A percentile compares a stretch with the other conserved stretches of the same genome.
These are phyloP conservation scores for Arabidopsis arenosa DNA, from an alignment of 345 rosid genomes.

Conservation along the genomic window DNA sequence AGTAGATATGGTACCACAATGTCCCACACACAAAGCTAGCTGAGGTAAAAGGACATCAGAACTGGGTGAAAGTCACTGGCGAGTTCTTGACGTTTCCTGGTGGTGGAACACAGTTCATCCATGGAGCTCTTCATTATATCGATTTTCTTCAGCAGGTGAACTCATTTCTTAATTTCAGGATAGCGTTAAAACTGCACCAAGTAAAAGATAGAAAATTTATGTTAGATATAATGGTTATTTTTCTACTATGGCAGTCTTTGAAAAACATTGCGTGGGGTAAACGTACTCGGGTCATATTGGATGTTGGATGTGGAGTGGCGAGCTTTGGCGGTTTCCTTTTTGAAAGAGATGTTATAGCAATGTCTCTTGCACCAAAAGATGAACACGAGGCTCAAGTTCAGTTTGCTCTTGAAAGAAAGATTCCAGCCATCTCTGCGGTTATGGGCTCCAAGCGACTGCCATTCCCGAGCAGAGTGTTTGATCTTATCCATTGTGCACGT, in stretches of 20 bases:
- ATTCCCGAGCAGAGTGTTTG: slow-evolving; percentile 90
- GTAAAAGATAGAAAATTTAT: not conserved
- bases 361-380: slow-evolving; percentile 98
- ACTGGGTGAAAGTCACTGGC: slow-evolving; percentile 92
- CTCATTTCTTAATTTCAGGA: slow-evolving; percentile 6
- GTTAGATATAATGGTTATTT: not conserved
- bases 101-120: slow-evolving; percentile 96
- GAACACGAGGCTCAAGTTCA: slow-evolving; percentile 98
- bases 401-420: slow-evolving; percentile 93
- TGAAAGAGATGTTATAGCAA: slow-evolving; percentile 83
- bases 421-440: slow-evolving; percentile 95
- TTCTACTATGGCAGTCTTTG: slow-evolving; percentile 54
- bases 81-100: slow-evolving; percentile 96
- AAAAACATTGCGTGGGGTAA: slow-evolving; percentile 86
- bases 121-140: slow-evolving; percentile 93
- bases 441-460: slow-evolving; percentile 94
- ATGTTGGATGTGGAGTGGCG: slow-evolving; percentile 98
- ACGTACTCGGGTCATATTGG: slow-evolving; percentile 70
- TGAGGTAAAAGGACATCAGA: slow-evolving; percentile 91
- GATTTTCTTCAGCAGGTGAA: slow-evolving; percentile 74
- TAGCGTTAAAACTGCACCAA: not conserved
- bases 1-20: slow-evolving; percentile 93
- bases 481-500: slow-evolving; percentile 87
- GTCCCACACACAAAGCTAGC: slow-evolving; percentile 85
- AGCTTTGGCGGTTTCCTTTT: slow-evolving; percentile 91